Conservation (phyloP, 768 basidiomycete species). For the Strobilomyces echinocephalus region DNA sequence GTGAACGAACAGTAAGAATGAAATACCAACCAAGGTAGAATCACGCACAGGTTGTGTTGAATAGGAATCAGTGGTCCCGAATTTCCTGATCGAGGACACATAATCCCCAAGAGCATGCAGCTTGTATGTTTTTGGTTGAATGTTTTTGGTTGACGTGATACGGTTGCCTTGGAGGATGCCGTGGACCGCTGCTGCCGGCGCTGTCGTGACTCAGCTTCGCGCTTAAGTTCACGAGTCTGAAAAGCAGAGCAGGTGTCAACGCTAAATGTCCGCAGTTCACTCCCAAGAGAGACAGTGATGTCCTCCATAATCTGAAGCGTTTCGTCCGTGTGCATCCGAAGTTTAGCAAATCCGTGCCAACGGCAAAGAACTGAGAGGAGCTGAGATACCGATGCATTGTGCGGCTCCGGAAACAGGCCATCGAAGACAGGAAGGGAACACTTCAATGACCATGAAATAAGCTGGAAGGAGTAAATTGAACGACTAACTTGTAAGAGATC, state of each 20-base stretch:
- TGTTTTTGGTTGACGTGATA: neutral
- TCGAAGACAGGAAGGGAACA: neutral
- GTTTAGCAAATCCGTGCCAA: neutral
- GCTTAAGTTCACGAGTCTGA: neutral
- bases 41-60: neutral
- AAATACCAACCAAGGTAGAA: neutral
- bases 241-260: neutral
- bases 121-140: neutral
- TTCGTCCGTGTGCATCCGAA: neutral
- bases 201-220: neutral
- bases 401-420: neutral
- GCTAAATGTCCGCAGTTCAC: neutral
- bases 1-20: neutral
- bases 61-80: neutral
- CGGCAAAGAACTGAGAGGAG: neutral
- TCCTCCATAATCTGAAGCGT: neutral
- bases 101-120: neutral
- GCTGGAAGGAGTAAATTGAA: neutral
- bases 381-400: neutral
- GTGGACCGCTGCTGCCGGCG: neutral
- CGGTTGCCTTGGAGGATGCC: neutral
- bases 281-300: neutral
- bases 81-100: neutral
- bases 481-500: slow-evolving; percentile 23
- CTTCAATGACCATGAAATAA: neutral